Percentiles rank a stretch among this genome's conserved stretches.
Evolutionary conservation across 306 rosid genomes (phyloP).

Genomic region (Cucurbita moschata): DNA sequence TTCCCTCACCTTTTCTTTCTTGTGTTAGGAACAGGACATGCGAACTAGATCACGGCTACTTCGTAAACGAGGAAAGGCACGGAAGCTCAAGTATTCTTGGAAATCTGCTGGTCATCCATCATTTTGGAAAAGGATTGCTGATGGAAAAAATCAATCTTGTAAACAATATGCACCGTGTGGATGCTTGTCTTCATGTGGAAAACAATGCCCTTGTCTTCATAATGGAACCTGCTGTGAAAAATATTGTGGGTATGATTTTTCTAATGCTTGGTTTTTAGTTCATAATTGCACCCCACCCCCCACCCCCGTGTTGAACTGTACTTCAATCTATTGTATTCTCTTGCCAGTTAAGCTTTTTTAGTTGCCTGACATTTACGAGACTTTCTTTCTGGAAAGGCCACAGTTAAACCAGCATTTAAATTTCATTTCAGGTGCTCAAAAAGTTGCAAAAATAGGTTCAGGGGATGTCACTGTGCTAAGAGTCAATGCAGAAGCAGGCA

Average conservation of each 20-base stretch:
- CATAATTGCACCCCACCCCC: not conserved
- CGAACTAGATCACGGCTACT: conserved; percentile 57
- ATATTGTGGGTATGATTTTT: conserved; percentile 60
- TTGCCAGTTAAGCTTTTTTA: not conserved
- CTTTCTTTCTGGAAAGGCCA: not conserved
- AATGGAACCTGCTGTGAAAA: conserved; percentile 74
- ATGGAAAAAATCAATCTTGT: conserved; percentile 30
- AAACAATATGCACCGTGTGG: conserved; percentile 69
- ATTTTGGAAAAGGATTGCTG: conserved; percentile 48
- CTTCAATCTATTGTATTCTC: not conserved
- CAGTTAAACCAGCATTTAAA: not conserved
- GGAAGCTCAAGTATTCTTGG: conserved; percentile 61
- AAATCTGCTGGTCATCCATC: conserved; percentile 69
- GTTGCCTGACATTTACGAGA: not conserved
- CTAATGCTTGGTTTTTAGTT: not conserved
- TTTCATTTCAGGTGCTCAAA: conserved; percentile 54
- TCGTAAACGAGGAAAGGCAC: conserved; percentile 78
- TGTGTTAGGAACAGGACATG: conserved; percentile 58
- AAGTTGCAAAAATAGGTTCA: conserved; percentile 61
- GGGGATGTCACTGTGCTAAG: conserved; percentile 79
- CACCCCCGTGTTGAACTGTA: not conserved
- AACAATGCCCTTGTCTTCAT: conserved; percentile 55
- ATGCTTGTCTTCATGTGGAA: conserved; percentile 59
- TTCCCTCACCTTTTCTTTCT: not conserved
- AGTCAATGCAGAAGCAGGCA: conserved; percentile 82